Conservation (phyloP, 2,329 filamentous ascomycete genomes). For the Diaporthe nobilis region DNA sequence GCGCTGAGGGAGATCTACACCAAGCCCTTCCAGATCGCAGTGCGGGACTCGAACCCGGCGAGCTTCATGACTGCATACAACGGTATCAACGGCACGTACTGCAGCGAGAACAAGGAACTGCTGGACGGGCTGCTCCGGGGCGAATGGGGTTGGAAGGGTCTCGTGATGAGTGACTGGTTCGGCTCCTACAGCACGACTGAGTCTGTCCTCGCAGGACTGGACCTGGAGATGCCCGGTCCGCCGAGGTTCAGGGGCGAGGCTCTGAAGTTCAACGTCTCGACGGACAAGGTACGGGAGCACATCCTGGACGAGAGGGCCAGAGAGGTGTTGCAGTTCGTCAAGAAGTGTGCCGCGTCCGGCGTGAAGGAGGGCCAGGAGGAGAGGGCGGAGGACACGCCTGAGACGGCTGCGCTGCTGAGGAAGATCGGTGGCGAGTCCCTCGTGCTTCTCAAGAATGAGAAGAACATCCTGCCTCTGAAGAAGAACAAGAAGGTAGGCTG, state of each 20-base stretch:
- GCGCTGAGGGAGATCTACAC: slow-evolving; percentile 72
- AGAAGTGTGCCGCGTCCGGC: slow-evolving; percentile 66
- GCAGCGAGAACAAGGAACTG: slow-evolving; percentile 66
- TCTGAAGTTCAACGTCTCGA: slow-evolving; percentile 66
- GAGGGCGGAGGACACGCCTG: slow-evolving; percentile 68
- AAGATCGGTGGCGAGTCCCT: slow-evolving; percentile 77
- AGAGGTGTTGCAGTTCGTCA: slow-evolving; percentile 71
- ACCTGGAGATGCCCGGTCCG: slow-evolving; percentile 74
- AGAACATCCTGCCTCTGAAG: slow-evolving; percentile 72
- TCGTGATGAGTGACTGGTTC: slow-evolving; percentile 73
- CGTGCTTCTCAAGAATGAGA: slow-evolving; percentile 81
- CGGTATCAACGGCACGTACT: slow-evolving; percentile 69
- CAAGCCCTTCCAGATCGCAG: slow-evolving; percentile 70
- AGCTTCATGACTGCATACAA: slow-evolving; percentile 74
- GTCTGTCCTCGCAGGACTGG: slow-evolving; percentile 65
- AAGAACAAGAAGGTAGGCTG: slow-evolving; percentile 68
- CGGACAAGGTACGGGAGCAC: slow-evolving; percentile 69
- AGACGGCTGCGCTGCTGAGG: slow-evolving; percentile 75
- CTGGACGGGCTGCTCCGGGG: slow-evolving; percentile 65
- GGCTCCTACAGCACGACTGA: slow-evolving; percentile 69
- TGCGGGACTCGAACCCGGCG: slow-evolving; percentile 64
- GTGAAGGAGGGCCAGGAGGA: slow-evolving; percentile 70
- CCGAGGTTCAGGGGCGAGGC: slow-evolving; percentile 64
- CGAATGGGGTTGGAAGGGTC: slow-evolving; percentile 71
- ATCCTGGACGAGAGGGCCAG: slow-evolving; percentile 71